These are phyloP conservation scores for Suhomyces pyralidae DNA, from an alignment of 805 yeast genomes.

Conservation along the genomic window DNA sequence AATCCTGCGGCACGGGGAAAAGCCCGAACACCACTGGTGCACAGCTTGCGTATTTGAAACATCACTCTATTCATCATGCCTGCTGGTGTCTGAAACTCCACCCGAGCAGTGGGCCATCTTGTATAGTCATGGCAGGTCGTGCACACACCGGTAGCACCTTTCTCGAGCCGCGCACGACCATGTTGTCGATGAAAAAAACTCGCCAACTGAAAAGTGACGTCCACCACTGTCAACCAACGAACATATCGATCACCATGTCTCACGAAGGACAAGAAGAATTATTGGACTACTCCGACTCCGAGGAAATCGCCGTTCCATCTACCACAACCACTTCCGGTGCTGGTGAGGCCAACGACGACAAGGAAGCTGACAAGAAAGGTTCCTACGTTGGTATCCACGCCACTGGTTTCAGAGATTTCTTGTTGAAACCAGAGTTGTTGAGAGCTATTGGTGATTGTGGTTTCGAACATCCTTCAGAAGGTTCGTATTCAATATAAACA, in stretches of 20 bases:
- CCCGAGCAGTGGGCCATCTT: not conserved
- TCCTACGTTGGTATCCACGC: constrained; percentile 98
- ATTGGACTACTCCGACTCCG: constrained; percentile 97
- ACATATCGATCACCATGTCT: constrained; percentile 50
- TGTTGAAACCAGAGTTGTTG: constrained; percentile 92
- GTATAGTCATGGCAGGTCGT: not conserved
- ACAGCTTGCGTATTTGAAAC: not conserved
- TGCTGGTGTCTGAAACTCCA: not conserved
- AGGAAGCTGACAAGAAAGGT: constrained; percentile 82
- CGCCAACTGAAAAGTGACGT: constrained; percentile 2
- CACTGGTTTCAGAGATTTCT: constrained; percentile 96
- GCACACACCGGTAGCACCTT: not conserved
- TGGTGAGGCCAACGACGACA: constrained; percentile 48
- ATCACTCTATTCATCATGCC: not conserved
- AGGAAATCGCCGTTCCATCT: constrained; percentile 76
- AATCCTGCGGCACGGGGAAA: not conserved
- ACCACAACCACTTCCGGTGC: constrained; percentile 44
- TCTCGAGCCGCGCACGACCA: not conserved
- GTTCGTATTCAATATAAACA: constrained; percentile 49
- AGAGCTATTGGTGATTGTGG: constrained; percentile 99
- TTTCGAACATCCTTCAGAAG: constrained; percentile 99
- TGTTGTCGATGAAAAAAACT: constrained; percentile 1
- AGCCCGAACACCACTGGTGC: not conserved
- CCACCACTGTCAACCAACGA: not conserved
- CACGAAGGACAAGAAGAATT: constrained; percentile 99